These are phyloP conservation scores for Diplocarpon mali DNA, from an alignment of 2,329 filamentous ascomycete genomes.

Conservation along the genomic window DNA sequence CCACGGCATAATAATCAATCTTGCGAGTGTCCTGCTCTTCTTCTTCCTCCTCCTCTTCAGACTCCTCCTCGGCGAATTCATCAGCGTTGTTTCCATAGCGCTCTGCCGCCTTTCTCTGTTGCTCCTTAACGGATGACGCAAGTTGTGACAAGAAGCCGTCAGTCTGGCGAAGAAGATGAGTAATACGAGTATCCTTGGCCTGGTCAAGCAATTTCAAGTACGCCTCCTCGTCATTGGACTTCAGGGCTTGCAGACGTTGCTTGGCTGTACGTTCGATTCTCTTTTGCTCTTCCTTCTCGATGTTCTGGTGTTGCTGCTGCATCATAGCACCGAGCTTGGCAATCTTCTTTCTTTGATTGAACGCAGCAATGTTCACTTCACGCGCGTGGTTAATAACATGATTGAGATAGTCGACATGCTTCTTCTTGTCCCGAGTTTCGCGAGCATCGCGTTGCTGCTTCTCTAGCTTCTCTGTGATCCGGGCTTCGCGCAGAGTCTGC, in stretches of 20 bases:
- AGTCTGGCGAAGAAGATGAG: constrained; percentile 90
- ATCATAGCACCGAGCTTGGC: constrained; percentile 85
- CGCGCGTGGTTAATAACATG: constrained; percentile 73
- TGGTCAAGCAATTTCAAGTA: constrained; percentile 97
- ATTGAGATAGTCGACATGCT: constrained; percentile 83
- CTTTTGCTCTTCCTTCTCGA: constrained; percentile 99
- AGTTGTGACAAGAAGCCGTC: constrained; percentile 96
- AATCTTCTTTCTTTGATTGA: constrained; percentile 59
- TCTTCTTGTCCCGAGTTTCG: constrained; percentile 95
- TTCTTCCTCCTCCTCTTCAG: constrained; percentile 57
- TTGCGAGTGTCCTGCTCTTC: constrained; percentile 63
- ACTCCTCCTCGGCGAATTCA: constrained; percentile 44
- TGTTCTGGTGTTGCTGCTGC: constrained; percentile 82
- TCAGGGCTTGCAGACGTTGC: constrained; percentile 96
- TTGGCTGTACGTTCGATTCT: constrained; percentile 95
- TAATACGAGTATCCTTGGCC: constrained; percentile 98
- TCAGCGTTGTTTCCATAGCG: constrained; percentile 57
- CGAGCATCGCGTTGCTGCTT: constrained; percentile 96
- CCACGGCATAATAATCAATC: constrained; percentile 98
- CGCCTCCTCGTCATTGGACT: constrained; percentile 98
- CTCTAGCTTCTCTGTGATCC: constrained; percentile 97
- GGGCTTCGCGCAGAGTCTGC: constrained; percentile 86
- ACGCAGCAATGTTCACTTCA: constrained; percentile 61
- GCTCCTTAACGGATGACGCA: constrained; percentile 84
- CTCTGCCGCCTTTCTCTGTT: constrained; percentile 75